These are phyloP conservation scores for Lentinus polychrous DNA, from an alignment of 1,284 basidiomycete species.

Conservation along the genomic window DNA sequence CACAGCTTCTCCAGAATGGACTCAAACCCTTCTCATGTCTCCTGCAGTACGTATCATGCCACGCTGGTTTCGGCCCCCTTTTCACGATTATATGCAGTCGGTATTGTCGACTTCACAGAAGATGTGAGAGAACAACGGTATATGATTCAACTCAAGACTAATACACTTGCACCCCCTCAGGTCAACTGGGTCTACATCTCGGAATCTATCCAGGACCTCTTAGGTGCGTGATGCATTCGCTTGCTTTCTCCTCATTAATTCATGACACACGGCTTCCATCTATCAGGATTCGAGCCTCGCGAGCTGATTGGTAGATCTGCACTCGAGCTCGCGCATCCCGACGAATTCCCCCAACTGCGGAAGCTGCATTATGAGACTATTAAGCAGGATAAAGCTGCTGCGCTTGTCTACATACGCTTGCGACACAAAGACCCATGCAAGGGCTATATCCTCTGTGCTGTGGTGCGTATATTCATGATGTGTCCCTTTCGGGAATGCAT, in stretches of 20 bases:
- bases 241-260: neutral
- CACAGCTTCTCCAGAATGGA: conserved; percentile 22
- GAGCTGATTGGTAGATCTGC: conserved; percentile 62
- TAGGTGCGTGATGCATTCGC: conserved; percentile 38
- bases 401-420: conserved; percentile 66
- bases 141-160: conserved; percentile 6
- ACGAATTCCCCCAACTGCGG: conserved; percentile 57
- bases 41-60: conserved; percentile 53
- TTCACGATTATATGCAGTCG: conserved; percentile 36
- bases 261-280: neutral
- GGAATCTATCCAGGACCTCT: conserved; percentile 61
- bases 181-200: conserved; percentile 67
- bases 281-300: conserved; percentile 57
- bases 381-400: conserved; percentile 67
- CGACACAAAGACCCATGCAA: conserved; percentile 67
- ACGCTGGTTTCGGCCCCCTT: neutral
- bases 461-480: conserved; percentile 39
- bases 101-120: conserved; percentile 69
- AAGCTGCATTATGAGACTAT: conserved; percentile 69
- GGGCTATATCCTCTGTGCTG: conserved; percentile 63
- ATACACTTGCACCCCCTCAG: conserved; percentile 26
- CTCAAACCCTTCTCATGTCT: conserved; percentile 46
- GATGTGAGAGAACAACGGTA: conserved; percentile 45
- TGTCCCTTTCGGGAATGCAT: neutral
- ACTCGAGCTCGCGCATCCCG: conserved; percentile 68